phyloP scores from a whole-genome alignment of 176 grass and related monocot species.

The Stipa capillata region DNA sequence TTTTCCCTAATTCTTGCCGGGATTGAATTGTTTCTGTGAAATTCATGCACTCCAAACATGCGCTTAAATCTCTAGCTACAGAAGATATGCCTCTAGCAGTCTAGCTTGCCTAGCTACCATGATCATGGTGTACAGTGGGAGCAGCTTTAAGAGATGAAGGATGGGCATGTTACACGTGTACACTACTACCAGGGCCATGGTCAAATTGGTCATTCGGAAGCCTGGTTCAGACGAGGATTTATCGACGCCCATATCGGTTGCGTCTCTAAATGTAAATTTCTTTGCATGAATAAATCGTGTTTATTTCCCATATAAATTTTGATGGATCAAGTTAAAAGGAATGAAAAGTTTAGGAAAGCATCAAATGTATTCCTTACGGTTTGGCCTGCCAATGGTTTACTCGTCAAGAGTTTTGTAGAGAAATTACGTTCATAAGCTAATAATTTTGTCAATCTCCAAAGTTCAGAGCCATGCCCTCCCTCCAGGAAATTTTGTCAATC shows the following conservation, averaged over 20 bases:
- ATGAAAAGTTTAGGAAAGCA: not conserved
- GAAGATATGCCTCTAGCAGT: not conserved
- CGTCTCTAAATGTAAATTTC: slow-evolving; percentile 12
- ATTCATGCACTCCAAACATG: not conserved
- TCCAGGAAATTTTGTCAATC: not conserved
- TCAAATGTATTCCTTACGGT: not conserved
- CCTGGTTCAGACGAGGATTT: slow-evolving; percentile 10
- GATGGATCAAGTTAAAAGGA: not conserved
- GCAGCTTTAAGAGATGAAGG: not conserved
- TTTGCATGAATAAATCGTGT: slow-evolving; percentile 18
- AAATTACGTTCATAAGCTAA: not conserved
- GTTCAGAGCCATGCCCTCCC: not conserved
- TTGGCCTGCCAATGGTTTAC: not conserved
- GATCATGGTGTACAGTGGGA: not conserved
- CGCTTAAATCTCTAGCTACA: too few species aligned
- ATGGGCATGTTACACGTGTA: not conserved
- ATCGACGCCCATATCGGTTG: not conserved
- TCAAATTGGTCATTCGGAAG: not conserved
- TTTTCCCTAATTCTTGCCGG: not conserved
- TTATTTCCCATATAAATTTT: slow-evolving; percentile 2
- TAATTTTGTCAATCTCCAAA: not conserved
- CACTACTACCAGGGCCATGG: not conserved
- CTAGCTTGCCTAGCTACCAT: not conserved
- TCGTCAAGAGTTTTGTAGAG: not conserved
- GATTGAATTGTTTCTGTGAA: not conserved